These are phyloP conservation scores for Eucalyptus camaldulensis DNA, from an alignment of 345 rosid genomes.

Conservation along the genomic window DNA sequence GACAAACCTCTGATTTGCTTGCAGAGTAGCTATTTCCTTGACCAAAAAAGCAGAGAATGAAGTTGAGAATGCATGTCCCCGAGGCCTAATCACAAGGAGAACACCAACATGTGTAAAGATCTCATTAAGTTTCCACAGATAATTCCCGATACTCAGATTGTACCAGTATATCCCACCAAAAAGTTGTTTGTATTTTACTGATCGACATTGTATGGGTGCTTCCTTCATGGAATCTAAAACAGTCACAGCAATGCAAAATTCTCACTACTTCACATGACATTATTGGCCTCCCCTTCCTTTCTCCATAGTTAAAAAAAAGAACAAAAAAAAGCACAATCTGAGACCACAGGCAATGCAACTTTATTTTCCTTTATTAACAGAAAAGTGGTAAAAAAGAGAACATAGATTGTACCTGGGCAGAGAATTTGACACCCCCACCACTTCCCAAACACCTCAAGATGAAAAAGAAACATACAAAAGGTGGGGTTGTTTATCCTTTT, in stretches of 20 bases:
- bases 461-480: slow-evolving; percentile 8
- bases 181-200: slow-evolving; percentile 3
- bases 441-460: background rate
- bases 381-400: background rate
- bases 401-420: background rate
- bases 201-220: background rate
- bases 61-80: background rate
- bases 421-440: background rate
- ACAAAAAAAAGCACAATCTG: background rate
- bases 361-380: background rate
- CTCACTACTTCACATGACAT: slow-evolving; percentile 7
- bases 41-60: background rate
- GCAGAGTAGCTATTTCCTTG: background rate
- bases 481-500: slow-evolving; percentile 12
- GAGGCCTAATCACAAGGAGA: background rate
- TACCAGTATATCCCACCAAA: background rate
- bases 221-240: slow-evolving; percentile 4
- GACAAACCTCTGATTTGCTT: background rate
- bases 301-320: background rate
- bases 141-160: background rate
- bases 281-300: slow-evolving; percentile 13
- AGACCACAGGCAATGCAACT: background rate
- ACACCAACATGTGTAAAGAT: background rate
- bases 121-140: background rate
- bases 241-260: slow-evolving; percentile 8